A percentile compares a stretch with the other conserved stretches of the same genome.
phyloP scores from a whole-genome alignment of 106 monocot species.

The Platanthera guangdongensis region DNA sequence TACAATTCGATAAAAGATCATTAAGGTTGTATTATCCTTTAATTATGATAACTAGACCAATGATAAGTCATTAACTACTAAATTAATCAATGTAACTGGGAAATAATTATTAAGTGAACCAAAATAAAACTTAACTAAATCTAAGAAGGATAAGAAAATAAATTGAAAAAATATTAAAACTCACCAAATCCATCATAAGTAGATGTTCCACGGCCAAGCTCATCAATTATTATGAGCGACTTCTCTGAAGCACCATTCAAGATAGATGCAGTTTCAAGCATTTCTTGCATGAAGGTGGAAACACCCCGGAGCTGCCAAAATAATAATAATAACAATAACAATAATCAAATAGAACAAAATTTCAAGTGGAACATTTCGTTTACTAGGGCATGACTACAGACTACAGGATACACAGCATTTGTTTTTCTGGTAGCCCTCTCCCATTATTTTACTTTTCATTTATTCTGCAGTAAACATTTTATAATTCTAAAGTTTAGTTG shows the following conservation, averaged over 20 bases:
- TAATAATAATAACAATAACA: neutral
- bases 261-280: conserved; percentile 99
- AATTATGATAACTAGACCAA: no score
- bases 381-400: neutral
- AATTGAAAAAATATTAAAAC: conserved; percentile 12
- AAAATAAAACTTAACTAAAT: no score
- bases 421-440: no score
- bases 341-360: neutral
- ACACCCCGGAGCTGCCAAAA: conserved; percentile 85
- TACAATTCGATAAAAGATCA: no score
- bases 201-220: conserved; percentile 95
- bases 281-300: conserved; percentile 99
- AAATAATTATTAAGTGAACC: no score
- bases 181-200: conserved; percentile 99
- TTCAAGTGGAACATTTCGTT: neutral
- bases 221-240: conserved; percentile 88
- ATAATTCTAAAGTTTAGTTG: no score
- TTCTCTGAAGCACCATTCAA: conserved; percentile 87
- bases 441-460: no score
- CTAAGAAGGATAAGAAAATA: neutral
- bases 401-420: no score
- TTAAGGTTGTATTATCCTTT: no score
- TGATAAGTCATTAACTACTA: no score
- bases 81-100: no score
- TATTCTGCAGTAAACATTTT: no score